Base-by-base conservation (phyloP, 2,329 filamentous ascomycete genomes). In the Lizonia empirigonia region DNA sequence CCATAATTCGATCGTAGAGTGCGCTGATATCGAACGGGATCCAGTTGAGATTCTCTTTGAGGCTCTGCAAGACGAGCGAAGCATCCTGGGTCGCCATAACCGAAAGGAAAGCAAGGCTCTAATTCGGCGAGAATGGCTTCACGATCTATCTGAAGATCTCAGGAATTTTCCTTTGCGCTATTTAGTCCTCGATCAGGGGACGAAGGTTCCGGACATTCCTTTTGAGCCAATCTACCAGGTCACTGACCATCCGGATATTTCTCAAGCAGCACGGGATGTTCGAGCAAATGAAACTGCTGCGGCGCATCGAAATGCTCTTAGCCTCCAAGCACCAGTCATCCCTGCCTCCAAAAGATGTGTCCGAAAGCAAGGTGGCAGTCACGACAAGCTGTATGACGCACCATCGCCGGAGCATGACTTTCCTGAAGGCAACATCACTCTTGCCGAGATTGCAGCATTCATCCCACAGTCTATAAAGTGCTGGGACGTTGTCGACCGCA, bases 401-500 rank as follows among this genome's bases (percentile, higher is more conserved):
- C 65, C 63, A 3, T 49, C 50, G 12, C n/a, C 47, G 2, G 54
- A 53, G 15, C 46, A 64, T 1, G 37, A 32, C 4, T 64, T 69
- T 36, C 65, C 62, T 1, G 15, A 26, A 5, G 59, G 46, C n/a
- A 68, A 69, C 33, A 39, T 69, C 7, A 67, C 65, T 1, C 50
- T 64, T 2, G 57, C 59, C 12, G 67, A 71, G 27, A 44, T 67
- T 4, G 34, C 60, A 7, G 53, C 59, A 2, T 68, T 70, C 38
- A 16, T 69, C 4, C 64, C 67, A 1, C 48, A 62, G 2, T 58
- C 54, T 2, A 51, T 68, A 26, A 63, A 65, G 10, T 62, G 55
- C 7, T 55, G 50, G 48, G 58, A 67, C 18, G 41, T 69, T 4
- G 56, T 62, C 15, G 59, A 65, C 16, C 64, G 68, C 1, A 38